These are phyloP conservation scores for Vaucheria bursata DNA, from an alignment of 352 stramenopile genomes.

Conservation along the genomic window DNA sequence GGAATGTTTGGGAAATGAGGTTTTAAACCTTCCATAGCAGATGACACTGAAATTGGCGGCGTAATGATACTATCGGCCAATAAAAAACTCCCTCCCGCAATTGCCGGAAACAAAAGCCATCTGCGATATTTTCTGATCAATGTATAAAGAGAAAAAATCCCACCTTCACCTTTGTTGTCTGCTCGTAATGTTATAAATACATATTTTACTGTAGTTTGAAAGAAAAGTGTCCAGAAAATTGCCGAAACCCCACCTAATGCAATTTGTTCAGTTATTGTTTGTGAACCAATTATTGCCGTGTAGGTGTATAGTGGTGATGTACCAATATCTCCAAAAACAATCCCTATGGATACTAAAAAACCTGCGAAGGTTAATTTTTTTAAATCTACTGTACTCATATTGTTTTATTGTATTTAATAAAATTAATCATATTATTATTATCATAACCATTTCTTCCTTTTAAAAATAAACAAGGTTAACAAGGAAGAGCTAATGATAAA, in stretches of 20 bases:
- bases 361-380: too few relatives aligned
- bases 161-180: neutral
- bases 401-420: too few relatives aligned
- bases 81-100: neutral
- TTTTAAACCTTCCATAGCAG: neutral
- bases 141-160: neutral
- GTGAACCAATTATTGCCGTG: neutral
- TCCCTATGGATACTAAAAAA: neutral
- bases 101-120: neutral
- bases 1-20: too few relatives aligned
- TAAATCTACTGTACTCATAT: too few relatives aligned
- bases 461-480: too few relatives aligned
- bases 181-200: neutral
- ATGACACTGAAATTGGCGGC: neutral
- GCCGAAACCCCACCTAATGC: neutral
- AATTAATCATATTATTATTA: too few relatives aligned
- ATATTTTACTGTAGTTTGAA: neutral
- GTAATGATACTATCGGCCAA: neutral
- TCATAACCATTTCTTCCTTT: too few relatives aligned
- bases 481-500: too few relatives aligned
- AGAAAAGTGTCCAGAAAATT: neutral
- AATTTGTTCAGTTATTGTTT: neutral
- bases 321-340: neutral
- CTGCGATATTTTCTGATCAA: neutral
- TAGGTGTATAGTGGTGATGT: neutral